Conservation (phyloP, 768 basidiomycete genomes). For the Tylopilus sp. region DNA sequence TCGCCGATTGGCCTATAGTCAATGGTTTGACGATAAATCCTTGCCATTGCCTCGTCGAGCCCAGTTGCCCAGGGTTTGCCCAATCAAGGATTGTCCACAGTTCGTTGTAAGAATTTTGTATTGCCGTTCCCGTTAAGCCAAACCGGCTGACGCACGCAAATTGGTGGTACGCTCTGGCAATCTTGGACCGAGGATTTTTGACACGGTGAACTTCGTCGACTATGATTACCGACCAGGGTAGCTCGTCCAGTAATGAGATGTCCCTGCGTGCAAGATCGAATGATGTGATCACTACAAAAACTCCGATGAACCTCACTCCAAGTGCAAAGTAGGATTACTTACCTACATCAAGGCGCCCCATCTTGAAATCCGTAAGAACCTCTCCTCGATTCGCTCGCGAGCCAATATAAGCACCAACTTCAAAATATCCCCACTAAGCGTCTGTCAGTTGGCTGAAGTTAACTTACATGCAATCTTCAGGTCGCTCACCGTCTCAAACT, state of each 20-base stretch:
- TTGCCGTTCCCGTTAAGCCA: constrained; percentile 80
- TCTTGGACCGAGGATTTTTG: constrained; percentile 72
- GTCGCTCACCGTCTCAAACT: constrained; percentile 68
- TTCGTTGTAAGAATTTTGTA: constrained; percentile 89
- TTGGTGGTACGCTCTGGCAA: constrained; percentile 64
- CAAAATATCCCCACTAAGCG: constrained; percentile 89
- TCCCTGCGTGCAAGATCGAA: constrained; percentile 72
- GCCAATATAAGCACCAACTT: constrained; percentile 71
- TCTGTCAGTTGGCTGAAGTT: not conserved
- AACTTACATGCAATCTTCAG: not conserved
- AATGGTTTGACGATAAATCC: constrained; percentile 66
- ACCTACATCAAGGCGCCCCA: constrained; percentile 86
- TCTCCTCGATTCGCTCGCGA: constrained; percentile 46
- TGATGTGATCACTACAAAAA: constrained; percentile 66
- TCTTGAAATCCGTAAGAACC: constrained; percentile 66
- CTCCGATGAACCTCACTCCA: not conserved
- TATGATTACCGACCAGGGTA: constrained; percentile 70
- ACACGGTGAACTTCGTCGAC: constrained; percentile 91
- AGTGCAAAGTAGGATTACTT: constrained; percentile 26
- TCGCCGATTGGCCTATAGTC: constrained; percentile 61
- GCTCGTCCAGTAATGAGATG: constrained; percentile 62
- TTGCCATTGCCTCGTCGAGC: constrained; percentile 74
- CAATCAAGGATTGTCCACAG: constrained; percentile 92
- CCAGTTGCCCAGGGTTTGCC: constrained; percentile 81
- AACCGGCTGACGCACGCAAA: constrained; percentile 70